Conservation (phyloP, 768 basidiomycete species). For the Sistotremastrum suecicum region DNA sequence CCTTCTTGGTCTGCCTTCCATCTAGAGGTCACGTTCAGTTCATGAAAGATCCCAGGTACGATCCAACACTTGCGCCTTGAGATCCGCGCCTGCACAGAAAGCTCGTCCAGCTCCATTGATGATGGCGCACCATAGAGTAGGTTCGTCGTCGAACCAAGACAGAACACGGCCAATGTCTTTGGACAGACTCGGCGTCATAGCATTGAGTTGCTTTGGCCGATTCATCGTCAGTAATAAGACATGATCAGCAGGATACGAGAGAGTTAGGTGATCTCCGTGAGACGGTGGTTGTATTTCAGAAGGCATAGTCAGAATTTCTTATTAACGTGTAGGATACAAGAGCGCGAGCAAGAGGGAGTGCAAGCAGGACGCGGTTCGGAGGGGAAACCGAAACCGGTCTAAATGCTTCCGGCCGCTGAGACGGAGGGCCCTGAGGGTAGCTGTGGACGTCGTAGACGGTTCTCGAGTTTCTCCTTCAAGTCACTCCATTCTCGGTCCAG, state of each 20-base stretch:
- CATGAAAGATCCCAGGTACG: not conserved
- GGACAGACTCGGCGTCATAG: constrained; percentile 49
- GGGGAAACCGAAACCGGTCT: too few species aligned
- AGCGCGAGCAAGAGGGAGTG: too few species aligned
- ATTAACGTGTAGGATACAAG: too few species aligned
- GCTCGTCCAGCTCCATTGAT: constrained; percentile 58
- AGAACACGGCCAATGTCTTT: constrained; percentile 37
- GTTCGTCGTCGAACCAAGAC: constrained; percentile 64
- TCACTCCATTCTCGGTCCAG: constrained; percentile 29
- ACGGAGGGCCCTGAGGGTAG: too few species aligned
- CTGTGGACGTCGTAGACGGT: not conserved
- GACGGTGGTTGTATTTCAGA: constrained; percentile 8
- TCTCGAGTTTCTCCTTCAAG: constrained; percentile 21
- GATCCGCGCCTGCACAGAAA: constrained; percentile 74
- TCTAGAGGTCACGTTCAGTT: constrained; percentile 18
- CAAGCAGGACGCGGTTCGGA: too few species aligned
- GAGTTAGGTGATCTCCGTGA: constrained; percentile 23
- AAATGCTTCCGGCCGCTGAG: too few species aligned
- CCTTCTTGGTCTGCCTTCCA: constrained; percentile 42
- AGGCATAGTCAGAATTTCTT: too few species aligned
- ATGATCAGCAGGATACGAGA: constrained; percentile 34
- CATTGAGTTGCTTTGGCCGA: constrained; percentile 58
- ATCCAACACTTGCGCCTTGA: constrained; percentile 41
- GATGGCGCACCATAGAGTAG: constrained; percentile 57
- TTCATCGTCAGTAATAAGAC: constrained; percentile 46